phyloP scores from a whole-genome alignment of 257 asterid genomes.

The Ligustrum vulgare region DNA sequence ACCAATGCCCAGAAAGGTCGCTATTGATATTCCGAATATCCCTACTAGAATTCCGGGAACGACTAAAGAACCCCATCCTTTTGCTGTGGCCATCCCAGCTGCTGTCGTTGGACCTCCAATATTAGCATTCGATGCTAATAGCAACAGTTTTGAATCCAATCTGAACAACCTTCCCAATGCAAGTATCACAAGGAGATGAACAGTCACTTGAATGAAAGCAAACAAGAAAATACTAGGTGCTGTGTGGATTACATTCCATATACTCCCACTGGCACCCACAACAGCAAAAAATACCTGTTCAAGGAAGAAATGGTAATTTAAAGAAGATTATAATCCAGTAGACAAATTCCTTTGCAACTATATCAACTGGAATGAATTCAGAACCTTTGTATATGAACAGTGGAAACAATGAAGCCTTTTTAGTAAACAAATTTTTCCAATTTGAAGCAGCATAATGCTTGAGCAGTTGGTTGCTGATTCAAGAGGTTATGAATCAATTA shows the following conservation, averaged over 20 bases:
- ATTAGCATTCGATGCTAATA: constrained; percentile 83
- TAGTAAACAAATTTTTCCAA: not conserved
- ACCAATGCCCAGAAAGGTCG: constrained; percentile 81
- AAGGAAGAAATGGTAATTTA: constrained; percentile 1
- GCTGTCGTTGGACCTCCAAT: constrained; percentile 93
- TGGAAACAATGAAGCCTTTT: no score
- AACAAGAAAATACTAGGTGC: constrained; percentile 79
- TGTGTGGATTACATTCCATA: constrained; percentile 70
- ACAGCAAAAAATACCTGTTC: constrained; percentile 76
- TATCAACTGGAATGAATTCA: no score
- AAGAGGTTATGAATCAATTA: not conserved
- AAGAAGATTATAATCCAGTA: not conserved
- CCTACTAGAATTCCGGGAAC: constrained; percentile 77
- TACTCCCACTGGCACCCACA: constrained; percentile 83
- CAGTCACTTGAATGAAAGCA: constrained; percentile 66
- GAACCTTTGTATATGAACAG: no score
- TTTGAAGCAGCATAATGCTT: not conserved
- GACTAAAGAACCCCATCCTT: constrained; percentile 76
- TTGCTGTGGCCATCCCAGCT: constrained; percentile 81
- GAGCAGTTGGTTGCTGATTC: not conserved
- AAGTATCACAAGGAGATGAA: constrained; percentile 61
- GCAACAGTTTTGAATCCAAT: constrained; percentile 49
- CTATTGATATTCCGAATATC: constrained; percentile 67
- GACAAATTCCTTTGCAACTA: no score
- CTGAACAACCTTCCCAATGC: constrained; percentile 59